Evolutionary conservation across 768 basidiomycete species (phyloP).

Genomic region (Dictyophora rubrovolvata): DNA sequence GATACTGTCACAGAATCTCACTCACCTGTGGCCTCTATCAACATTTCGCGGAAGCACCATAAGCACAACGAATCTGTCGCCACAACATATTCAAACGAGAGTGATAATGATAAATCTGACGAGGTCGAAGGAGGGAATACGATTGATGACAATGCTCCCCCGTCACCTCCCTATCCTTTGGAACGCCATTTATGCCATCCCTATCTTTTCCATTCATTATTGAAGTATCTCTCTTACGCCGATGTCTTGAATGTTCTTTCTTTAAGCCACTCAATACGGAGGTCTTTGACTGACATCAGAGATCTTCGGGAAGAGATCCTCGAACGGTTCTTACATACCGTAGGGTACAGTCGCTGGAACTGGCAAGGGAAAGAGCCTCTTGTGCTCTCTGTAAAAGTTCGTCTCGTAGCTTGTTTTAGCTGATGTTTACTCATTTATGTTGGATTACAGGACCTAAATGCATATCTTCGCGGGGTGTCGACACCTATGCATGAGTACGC

Average conservation of each 20-base stretch:
- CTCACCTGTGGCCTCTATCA: neutral
- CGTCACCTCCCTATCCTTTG: slow-evolving; percentile 36
- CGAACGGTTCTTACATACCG: slow-evolving; percentile 55
- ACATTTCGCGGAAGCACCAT: neutral
- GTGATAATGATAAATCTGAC: neutral
- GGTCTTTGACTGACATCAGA: slow-evolving; percentile 36
- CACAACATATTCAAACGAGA: neutral
- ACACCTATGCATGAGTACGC: slow-evolving; percentile 68
- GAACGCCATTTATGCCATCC: slow-evolving; percentile 44
- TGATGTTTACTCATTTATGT: slow-evolving; percentile 9
- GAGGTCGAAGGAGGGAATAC: neutral
- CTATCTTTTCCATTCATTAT: slow-evolving; percentile 39
- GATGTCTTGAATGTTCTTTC: slow-evolving; percentile 60
- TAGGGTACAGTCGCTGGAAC: slow-evolving; percentile 65
- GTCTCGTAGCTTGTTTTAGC: slow-evolving; percentile 15
- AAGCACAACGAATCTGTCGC: neutral
- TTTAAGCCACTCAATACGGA: slow-evolving; percentile 44
- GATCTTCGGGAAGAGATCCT: slow-evolving; percentile 53
- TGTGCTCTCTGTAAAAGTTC: slow-evolving; percentile 49
- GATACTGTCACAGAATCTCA: neutral
- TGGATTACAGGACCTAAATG: slow-evolving; percentile 54
- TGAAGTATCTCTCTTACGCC: slow-evolving; percentile 57
- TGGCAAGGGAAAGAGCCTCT: slow-evolving; percentile 49
- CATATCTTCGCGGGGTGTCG: slow-evolving; percentile 72
- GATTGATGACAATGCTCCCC: slow-evolving; percentile 5